A percentile compares a stretch with the other conserved stretches of the same genome.
Evolutionary conservation across 257 asterid genomes (phyloP).

Genomic region (Coffea eugenioides): DNA sequence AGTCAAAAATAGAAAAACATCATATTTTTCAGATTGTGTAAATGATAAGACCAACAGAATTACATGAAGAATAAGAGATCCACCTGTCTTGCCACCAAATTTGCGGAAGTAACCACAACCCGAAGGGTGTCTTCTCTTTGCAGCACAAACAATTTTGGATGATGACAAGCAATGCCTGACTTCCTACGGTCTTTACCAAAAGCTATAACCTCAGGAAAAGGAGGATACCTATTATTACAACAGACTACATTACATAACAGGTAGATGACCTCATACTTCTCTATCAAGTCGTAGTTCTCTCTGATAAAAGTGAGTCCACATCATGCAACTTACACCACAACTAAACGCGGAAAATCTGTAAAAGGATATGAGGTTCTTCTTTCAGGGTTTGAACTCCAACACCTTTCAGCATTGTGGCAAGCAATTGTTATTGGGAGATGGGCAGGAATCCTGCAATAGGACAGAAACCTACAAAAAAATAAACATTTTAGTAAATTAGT

Average conservation of each 20-base stretch:
- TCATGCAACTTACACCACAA: conserved; percentile 59
- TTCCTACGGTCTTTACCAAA: conserved; percentile 75
- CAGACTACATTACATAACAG: conserved; percentile 24
- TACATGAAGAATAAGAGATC: conserved; percentile 4
- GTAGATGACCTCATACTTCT: conserved; percentile 16
- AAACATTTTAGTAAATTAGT: conserved; percentile 22
- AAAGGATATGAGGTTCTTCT: conserved; percentile 61
- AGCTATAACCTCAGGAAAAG: conserved; percentile 87
- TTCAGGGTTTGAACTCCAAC: conserved; percentile 73
- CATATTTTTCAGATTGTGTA: background rate
- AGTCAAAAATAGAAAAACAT: background rate
- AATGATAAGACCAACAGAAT: background rate
- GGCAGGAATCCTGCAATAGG: conserved; percentile 65
- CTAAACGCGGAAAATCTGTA: conserved; percentile 67
- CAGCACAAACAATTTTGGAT: conserved; percentile 78
- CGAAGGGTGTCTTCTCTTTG: conserved; percentile 76
- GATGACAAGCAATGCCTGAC: conserved; percentile 90
- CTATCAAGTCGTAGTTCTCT: background rate
- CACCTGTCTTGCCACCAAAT: conserved; percentile 89
- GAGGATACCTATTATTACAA: conserved; percentile 65
- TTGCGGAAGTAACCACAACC: conserved; percentile 81
- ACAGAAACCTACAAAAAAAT: conserved; percentile 57
- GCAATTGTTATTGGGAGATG: conserved; percentile 77
- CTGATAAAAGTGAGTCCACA: conserved; percentile 9
- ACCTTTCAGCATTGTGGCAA: conserved; percentile 73